Percentiles rank a stretch among this genome's conserved stretches.
These are phyloP conservation scores for Komagataella pseudopastoris DNA, from an alignment of 805 yeast species.

Conservation along the genomic window DNA sequence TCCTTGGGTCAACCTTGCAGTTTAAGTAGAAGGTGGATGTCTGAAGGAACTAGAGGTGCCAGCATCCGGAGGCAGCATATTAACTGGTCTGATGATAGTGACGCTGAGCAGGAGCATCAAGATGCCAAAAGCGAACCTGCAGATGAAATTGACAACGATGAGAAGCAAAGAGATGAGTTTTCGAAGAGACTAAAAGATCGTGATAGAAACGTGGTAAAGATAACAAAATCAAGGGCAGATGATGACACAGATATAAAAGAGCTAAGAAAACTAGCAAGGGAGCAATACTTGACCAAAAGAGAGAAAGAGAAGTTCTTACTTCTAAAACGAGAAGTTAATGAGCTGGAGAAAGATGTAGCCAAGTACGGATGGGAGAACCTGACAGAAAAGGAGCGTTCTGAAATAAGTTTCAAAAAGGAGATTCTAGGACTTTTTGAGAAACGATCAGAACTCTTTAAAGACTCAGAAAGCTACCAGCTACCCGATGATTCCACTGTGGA, in stretches of 20 bases:
- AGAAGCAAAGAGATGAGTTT: background rate
- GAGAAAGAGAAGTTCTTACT: constrained; percentile 31
- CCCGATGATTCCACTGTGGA: constrained; percentile 54
- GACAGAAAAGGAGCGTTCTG: constrained; percentile 33
- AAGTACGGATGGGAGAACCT: constrained; percentile 42
- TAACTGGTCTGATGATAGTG: constrained; percentile 1
- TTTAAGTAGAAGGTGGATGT: background rate
- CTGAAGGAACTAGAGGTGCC: background rate
- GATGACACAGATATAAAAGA: constrained; percentile 8
- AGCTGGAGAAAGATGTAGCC: constrained; percentile 33
- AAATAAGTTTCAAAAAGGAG: constrained; percentile 36
- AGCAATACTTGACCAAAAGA: constrained; percentile 30
- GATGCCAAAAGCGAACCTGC: background rate
- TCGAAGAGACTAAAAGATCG: background rate
- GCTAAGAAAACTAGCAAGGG: constrained; percentile 35
- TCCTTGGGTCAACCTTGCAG: background rate
- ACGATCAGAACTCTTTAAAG: constrained; percentile 20
- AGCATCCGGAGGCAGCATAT: background rate
- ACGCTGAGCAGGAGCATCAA: background rate
- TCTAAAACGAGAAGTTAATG: constrained; percentile 31
- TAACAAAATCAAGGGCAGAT: background rate
- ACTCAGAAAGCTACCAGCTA: constrained; percentile 28
- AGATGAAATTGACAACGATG: background rate
- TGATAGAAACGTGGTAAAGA: background rate
- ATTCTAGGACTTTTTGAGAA: constrained; percentile 29